A percentile compares a stretch with the other conserved stretches of the same genome.
Evolutionary conservation across 2,329 filamentous ascomycete species (phyloP).

Genomic region (Aspergillus thermomutatus): DNA sequence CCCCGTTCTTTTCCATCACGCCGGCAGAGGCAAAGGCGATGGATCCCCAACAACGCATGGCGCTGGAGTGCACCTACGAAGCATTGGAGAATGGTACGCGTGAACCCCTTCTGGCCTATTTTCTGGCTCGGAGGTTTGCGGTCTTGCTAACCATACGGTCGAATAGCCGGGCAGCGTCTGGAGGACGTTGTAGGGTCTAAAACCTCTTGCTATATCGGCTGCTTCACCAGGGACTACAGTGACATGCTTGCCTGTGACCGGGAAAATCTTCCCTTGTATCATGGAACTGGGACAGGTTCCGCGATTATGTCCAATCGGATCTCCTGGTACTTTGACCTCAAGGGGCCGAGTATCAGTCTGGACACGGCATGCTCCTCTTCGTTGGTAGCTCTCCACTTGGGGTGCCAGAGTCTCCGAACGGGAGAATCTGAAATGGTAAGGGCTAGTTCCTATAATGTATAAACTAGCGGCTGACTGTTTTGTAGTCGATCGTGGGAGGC

Average conservation of each 20-base stretch:
- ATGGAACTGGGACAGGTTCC: constrained; percentile 22
- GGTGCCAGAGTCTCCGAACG: constrained; percentile 23
- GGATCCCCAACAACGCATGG: constrained; percentile 31
- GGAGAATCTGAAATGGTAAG: constrained; percentile 15
- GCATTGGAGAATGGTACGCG: constrained; percentile 23
- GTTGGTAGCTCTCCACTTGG: constrained; percentile 24
- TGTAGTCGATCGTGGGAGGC: too few species aligned
- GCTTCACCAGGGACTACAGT: constrained; percentile 29
- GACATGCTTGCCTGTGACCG: constrained; percentile 18
- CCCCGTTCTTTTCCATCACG: constrained; percentile 28
- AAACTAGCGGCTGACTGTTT: too few species aligned
- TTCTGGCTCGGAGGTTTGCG: constrained; percentile 31
- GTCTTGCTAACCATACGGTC: constrained; percentile 10
- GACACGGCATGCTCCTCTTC: constrained; percentile 30
- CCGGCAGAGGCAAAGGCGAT: constrained; percentile 24
- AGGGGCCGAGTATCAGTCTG: constrained; percentile 27
- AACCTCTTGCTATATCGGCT: constrained; percentile 33
- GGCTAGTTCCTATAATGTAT: too few species aligned
- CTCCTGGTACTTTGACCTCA: constrained; percentile 23
- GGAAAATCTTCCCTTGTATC: constrained; percentile 11
- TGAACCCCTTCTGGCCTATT: constrained; percentile 12
- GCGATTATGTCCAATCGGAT: constrained; percentile 32
- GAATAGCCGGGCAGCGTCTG: constrained; percentile 18
- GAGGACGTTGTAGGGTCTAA: constrained; percentile 25
- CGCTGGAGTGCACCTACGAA: constrained; percentile 28